Percentiles rank a stretch among this genome's conserved stretches.
phyloP scores from a whole-genome alignment of 257 asterid species.

The Solanum bulbocastanum region DNA sequence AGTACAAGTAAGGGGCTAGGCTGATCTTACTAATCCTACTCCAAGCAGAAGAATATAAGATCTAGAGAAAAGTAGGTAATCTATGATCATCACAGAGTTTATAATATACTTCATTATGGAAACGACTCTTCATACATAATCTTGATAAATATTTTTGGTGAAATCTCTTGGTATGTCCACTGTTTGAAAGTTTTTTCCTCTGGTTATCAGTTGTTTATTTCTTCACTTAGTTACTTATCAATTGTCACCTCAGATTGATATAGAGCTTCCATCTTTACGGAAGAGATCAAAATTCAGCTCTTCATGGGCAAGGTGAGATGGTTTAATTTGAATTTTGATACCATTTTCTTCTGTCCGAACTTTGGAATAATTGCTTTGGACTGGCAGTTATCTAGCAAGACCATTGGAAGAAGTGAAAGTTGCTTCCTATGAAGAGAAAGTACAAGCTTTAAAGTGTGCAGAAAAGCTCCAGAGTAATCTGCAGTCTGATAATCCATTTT shows the following conservation, averaged over 20 bases:
- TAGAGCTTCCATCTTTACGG: slow-evolving; percentile 37
- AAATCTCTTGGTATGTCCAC: background rate
- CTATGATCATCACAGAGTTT: background rate
- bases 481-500: slow-evolving; percentile 47
- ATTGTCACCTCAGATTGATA: slow-evolving; percentile 28
- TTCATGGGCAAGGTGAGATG: slow-evolving; percentile 63
- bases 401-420: slow-evolving; percentile 69
- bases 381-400: slow-evolving; percentile 66
- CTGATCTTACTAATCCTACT: background rate
- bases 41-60: background rate
- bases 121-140: background rate
- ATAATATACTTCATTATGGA: background rate
- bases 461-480: slow-evolving; percentile 60
- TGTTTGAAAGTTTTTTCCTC: background rate
- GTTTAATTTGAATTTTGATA: background rate
- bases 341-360: background rate
- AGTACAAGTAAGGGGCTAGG: background rate
- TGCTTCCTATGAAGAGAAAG: slow-evolving; percentile 52
- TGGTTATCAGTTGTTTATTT: background rate
- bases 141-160: background rate
- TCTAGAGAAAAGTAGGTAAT: background rate
- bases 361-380: background rate
- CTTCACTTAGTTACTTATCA: background rate
- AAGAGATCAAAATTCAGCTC: slow-evolving; percentile 42
- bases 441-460: slow-evolving; percentile 44